A percentile compares a stretch with the other conserved stretches of the same genome.
phyloP scores from a whole-genome alignment of 148 eudicot species.

The Bassia scoparia region DNA sequence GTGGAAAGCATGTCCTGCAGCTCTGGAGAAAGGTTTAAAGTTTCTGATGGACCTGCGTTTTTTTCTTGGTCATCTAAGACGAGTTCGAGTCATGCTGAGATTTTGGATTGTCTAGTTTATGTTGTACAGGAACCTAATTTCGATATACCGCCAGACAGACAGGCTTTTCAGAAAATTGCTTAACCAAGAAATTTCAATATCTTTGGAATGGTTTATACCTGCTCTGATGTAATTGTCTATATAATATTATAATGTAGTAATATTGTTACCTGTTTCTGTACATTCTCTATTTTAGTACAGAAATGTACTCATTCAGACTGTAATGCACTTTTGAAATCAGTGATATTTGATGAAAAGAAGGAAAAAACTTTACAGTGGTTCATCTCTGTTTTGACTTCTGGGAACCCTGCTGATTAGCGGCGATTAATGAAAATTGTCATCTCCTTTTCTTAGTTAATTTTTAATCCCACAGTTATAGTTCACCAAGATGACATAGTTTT shows the following conservation, averaged over 20 bases:
- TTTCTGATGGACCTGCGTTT: constrained; percentile 30
- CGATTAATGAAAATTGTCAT: too few species aligned
- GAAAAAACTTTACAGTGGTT: background rate
- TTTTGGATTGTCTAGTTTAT: constrained; percentile 22
- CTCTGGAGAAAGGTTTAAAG: constrained; percentile 21
- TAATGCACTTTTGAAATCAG: constrained; percentile 12
- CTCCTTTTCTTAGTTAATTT: too few species aligned
- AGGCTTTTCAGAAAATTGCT: constrained; percentile 15
- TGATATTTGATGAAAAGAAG: constrained; percentile 10
- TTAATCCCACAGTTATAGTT: too few species aligned
- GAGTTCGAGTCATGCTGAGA: constrained; percentile 1
- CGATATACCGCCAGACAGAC: constrained; percentile 11
- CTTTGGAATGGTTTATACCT: constrained; percentile 16
- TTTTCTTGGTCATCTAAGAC: constrained; percentile 28
- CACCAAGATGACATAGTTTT: too few species aligned
- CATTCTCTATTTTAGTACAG: constrained; percentile 34
- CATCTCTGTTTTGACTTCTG: background rate
- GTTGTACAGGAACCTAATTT: constrained; percentile 26
- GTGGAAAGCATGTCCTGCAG: constrained; percentile 7
- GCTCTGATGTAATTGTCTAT: constrained; percentile 30
- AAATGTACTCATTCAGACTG: constrained; percentile 27
- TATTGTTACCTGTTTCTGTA: constrained; percentile 24
- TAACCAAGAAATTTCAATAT: constrained; percentile 11
- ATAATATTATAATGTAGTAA: constrained; percentile 24
- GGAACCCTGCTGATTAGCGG: too few species aligned